Evolutionary conservation across 768 basidiomycete genomes (phyloP).

Genomic region (Lactarius deliciosus): DNA sequence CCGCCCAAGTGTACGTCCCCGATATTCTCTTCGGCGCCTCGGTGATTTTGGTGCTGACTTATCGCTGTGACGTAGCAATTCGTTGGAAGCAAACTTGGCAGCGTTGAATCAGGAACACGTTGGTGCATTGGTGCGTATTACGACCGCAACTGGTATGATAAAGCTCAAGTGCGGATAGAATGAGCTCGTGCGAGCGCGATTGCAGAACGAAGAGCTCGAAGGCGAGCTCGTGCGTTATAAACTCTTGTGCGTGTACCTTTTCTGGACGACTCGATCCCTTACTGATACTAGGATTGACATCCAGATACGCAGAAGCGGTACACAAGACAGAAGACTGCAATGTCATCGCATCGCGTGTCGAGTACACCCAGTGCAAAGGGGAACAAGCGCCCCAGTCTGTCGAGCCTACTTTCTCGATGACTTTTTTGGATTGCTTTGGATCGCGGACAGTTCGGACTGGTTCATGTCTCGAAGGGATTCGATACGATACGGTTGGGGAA

Average conservation of each 20-base stretch:
- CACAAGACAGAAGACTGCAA: conserved; percentile 52
- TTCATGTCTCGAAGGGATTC: background rate
- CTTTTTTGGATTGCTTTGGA: background rate
- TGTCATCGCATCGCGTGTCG: conserved; percentile 45
- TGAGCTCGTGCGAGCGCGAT: conserved; percentile 83
- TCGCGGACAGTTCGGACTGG: background rate
- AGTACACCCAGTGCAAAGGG: conserved; percentile 34
- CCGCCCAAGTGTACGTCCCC: conserved; percentile 70
- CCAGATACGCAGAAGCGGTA: conserved; percentile 54
- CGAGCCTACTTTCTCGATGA: conserved; percentile 27
- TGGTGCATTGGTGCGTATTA: conserved; percentile 53
- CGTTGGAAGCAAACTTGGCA: conserved; percentile 72
- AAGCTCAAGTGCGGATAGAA: conserved; percentile 55
- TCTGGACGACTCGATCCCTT: background rate
- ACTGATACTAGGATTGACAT: background rate
- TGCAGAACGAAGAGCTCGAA: conserved; percentile 92
- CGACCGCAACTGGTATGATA: conserved; percentile 4
- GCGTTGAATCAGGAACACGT: conserved; percentile 85
- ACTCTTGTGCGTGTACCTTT: conserved; percentile 62
- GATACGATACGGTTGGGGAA: background rate
- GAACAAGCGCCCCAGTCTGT: conserved; percentile 31
- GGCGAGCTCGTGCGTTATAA: conserved; percentile 94
- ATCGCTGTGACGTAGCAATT: conserved; percentile 54
- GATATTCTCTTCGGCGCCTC: background rate
- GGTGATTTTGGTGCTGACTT: background rate